Evolutionary conservation across 495 filamentous ascomycete genomes (phyloP).

Genomic region (Pyrenula massariospora): DNA sequence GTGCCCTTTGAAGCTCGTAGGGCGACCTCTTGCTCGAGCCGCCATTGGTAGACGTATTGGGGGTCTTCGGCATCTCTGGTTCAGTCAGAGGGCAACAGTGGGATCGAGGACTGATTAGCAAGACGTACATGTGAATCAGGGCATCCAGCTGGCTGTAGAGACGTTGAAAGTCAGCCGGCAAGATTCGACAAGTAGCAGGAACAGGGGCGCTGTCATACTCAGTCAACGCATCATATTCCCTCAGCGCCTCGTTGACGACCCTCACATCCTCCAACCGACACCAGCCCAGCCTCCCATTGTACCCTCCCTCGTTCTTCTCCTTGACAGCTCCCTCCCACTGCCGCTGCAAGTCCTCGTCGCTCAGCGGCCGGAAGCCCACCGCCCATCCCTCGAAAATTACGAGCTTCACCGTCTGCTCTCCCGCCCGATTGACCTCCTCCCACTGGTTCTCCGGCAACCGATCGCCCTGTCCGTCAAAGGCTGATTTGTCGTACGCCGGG

Average conservation of each 20-base stretch:
- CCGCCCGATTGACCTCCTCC: constrained; percentile 47
- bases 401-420: constrained; percentile 39
- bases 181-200: neutral
- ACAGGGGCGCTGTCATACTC: constrained; percentile 26
- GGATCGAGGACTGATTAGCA: neutral
- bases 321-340: constrained; percentile 45
- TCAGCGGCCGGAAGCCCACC: constrained; percentile 68
- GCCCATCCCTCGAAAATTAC: constrained; percentile 90
- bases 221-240: constrained; percentile 60
- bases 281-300: constrained; percentile 36
- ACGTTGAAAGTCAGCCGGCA: neutral
- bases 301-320: constrained; percentile 21
- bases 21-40: constrained; percentile 65
- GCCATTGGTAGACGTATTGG: constrained; percentile 78
- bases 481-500: constrained; percentile 76
- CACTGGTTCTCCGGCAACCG: constrained; percentile 49
- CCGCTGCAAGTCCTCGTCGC: constrained; percentile 35
- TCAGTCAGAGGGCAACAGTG: neutral
- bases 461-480: constrained; percentile 68
- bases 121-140: constrained; percentile 72
- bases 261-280: constrained; percentile 56
- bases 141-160: constrained; percentile 59
- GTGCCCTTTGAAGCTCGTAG: constrained; percentile 51
- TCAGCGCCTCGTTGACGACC: constrained; percentile 61
- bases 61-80: constrained; percentile 60